Base-by-base conservation (phyloP, 2,329 filamentous ascomycete genomes). In the Sclerotinia borealis region DNA sequence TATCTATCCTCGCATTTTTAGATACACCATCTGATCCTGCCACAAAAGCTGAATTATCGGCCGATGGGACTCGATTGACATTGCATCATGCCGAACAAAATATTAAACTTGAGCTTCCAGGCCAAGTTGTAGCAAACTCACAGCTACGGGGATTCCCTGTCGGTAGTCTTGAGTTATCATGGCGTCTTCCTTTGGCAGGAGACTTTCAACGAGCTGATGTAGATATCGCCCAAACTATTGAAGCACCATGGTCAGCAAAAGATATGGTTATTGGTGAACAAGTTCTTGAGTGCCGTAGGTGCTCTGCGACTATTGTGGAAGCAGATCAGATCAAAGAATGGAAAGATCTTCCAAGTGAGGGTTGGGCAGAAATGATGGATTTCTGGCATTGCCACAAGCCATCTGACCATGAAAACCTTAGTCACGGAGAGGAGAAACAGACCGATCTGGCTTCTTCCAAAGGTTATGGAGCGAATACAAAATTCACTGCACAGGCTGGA, bases 361-460 rank as follows among this genome's bases (percentile, higher is more conserved):
- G 96, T 72, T 99, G 95, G 95, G 96, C 95, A 0, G 95, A 99
- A 78, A 96, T 99, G 93, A 99, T 99, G 95, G 96, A 99, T 75
- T 96, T 99, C 70, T 99, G 95, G 95, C 96, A 99, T 76, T 99
- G 95, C 72, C 95, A 99, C 76, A 98, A 98, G 76, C 95, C 96
- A 45, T 82, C 87, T 65, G 80, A 86, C 62, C 79, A 85, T 66
- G 76, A 80, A 13, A n/a, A 39, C 34, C 29, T 49, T 49, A 37
- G 13, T 29, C 70, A 73, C n/a, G 74, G 79, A 56, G 71, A 71
- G 8, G 68, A 66, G 51, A 65, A 74, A 41, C 61, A 71, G 22
- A 61, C 68, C 60, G 66, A 13, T 73, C 79, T 36, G 71, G 82
- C 51, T 79, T 79, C 83, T 39, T 78, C 81, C 13, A 89, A 91